Percentiles rank a stretch among this genome's conserved stretches.
These are phyloP conservation scores for Apiospora kogelbergensis DNA, from an alignment of 2,329 filamentous ascomycete species.

Conservation along the genomic window DNA sequence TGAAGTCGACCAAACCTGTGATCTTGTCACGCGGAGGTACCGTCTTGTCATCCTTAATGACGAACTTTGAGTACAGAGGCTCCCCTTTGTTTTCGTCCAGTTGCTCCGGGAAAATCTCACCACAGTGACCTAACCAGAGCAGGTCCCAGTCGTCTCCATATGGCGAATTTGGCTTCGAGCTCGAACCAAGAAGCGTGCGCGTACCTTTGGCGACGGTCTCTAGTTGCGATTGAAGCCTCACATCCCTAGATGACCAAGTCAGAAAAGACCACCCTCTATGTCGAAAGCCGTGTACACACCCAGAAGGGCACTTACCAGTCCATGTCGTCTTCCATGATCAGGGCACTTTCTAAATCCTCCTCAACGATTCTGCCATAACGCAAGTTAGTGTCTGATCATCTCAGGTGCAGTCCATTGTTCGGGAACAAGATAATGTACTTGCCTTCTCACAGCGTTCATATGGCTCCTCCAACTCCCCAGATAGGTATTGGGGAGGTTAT, in stretches of 20 bases:
- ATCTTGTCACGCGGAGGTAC: slow-evolving; percentile 14
- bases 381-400: background rate
- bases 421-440: background rate
- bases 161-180: slow-evolving; percentile 8
- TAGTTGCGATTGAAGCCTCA: slow-evolving; percentile 33
- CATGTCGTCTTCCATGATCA: slow-evolving; percentile 41
- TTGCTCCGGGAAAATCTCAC: slow-evolving; percentile 19
- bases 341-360: slow-evolving; percentile 32
- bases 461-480: slow-evolving; percentile 43
- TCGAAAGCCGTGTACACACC: background rate
- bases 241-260: slow-evolving; percentile 25
- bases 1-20: slow-evolving; percentile 14
- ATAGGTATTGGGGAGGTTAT: slow-evolving; percentile 29
- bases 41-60: slow-evolving; percentile 15
- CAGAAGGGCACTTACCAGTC: slow-evolving; percentile 27
- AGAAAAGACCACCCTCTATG: background rate
- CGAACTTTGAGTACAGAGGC: slow-evolving; percentile 15
- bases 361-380: slow-evolving; percentile 30
- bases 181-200: slow-evolving; percentile 23
- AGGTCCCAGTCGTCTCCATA: slow-evolving; percentile 35
- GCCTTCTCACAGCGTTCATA: slow-evolving; percentile 36
- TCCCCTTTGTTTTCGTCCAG: slow-evolving; percentile 14
- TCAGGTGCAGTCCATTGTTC: background rate
- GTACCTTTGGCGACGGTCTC: slow-evolving; percentile 30
- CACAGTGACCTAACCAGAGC: slow-evolving; percentile 40